phyloP scores from a whole-genome alignment of 345 rosid genomes.

The Jatropha curcas region DNA sequence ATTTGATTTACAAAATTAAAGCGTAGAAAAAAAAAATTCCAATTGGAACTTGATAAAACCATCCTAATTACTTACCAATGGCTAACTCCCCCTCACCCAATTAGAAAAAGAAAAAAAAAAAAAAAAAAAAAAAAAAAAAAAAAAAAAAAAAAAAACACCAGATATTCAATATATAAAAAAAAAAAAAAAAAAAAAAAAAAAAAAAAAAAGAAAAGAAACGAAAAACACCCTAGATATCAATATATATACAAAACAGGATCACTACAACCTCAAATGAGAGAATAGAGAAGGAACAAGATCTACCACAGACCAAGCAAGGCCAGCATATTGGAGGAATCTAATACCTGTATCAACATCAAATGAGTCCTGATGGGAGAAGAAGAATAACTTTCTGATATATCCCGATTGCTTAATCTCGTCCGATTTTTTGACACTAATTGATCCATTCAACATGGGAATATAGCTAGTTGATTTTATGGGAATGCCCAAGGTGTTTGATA shows the following conservation, averaged over 20 bases:
- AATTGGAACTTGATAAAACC: background rate
- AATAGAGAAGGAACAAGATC: constrained; percentile 85
- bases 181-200: background rate
- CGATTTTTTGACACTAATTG: constrained; percentile 40
- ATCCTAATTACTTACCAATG: background rate
- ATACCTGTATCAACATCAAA: constrained; percentile 88
- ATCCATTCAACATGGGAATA: constrained; percentile 57
- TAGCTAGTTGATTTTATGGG: constrained; percentile 71
- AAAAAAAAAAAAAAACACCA: background rate
- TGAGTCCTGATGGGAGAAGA: constrained; percentile 41
- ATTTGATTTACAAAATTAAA: constrained; percentile 23
- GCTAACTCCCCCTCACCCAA: background rate
- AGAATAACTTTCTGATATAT: constrained; percentile 52
- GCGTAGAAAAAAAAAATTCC: background rate
- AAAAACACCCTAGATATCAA: background rate
- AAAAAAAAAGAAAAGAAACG: background rate
- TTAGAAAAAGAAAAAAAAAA: no score
- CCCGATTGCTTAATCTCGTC: constrained; percentile 52
- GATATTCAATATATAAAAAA: background rate
- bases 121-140: no score
- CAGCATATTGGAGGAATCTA: constrained; percentile 82
- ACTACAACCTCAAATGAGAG: constrained; percentile 50
- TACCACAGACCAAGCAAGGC: constrained; percentile 98
- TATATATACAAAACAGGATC: background rate
- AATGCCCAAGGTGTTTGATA: constrained; percentile 71